Conservation (phyloP, 352 stramenopile species). For the Phytophthora hibernalis region DNA sequence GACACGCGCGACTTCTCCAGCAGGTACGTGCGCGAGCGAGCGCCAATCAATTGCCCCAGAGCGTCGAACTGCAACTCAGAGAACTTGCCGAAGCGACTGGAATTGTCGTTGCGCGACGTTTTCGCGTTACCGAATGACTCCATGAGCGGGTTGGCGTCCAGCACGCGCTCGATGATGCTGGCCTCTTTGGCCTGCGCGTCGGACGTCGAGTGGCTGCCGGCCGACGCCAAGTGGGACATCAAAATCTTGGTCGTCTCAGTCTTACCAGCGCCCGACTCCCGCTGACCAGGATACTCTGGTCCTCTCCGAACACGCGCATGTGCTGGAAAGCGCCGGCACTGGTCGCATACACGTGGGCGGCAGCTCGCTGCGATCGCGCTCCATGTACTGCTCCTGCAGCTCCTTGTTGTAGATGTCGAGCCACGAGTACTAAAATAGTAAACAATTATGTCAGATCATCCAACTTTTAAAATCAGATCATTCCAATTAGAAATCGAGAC, state of each 20-base stretch:
- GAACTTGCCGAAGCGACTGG: conserved; percentile 96
- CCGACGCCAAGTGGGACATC: conserved; percentile 93
- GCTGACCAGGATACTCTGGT: conserved; percentile 85
- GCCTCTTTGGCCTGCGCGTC: conserved; percentile 52
- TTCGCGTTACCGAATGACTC: conserved; percentile 98
- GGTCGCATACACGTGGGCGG: conserved; percentile 87
- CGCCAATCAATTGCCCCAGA: conserved; percentile 83
- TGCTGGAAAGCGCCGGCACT: conserved; percentile 81
- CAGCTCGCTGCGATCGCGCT: conserved; percentile 71
- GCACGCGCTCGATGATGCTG: conserved; percentile 82
- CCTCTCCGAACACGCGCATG: conserved; percentile 84
- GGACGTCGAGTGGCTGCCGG: conserved; percentile 47
- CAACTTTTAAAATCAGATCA: no score
- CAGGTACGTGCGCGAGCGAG: conserved; percentile 84
- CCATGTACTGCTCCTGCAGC: conserved; percentile 81
- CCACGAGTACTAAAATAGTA: conserved; percentile 85
- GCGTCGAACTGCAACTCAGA: conserved; percentile 95
- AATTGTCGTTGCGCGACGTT: conserved; percentile 97
- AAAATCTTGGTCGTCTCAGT: conserved; percentile 97
- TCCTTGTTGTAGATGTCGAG: conserved; percentile 90
- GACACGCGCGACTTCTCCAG: conserved; percentile 91
- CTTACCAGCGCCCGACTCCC: conserved; percentile 94
- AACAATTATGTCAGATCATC: background rate
- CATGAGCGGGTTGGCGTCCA: conserved; percentile 89
- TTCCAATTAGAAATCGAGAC: conserved; percentile 29